phyloP scores from a whole-genome alignment of 2,329 filamentous ascomycete genomes.

The Fusarium acutatum region DNA sequence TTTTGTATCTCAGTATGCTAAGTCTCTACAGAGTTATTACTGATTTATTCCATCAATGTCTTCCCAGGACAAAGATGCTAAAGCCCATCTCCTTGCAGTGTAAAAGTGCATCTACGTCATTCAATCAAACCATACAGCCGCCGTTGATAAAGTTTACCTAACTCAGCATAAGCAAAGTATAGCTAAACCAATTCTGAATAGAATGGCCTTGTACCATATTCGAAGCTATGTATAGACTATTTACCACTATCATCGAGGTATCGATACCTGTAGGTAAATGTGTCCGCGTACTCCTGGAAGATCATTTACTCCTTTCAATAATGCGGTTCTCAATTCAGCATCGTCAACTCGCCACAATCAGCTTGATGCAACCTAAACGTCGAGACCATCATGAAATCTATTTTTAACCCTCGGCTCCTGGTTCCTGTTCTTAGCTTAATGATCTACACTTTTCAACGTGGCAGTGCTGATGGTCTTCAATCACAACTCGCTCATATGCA shows the following conservation, averaged over 20 bases:
- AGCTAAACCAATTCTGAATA: background rate
- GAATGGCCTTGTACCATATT: background rate
- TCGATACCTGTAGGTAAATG: background rate
- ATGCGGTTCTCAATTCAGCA: background rate
- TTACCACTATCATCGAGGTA: background rate
- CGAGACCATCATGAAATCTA: constrained; percentile 9
- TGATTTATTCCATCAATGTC: background rate
- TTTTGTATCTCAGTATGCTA: no score
- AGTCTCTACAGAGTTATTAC: background rate
- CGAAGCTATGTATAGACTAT: background rate
- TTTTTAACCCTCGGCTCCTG: constrained; percentile 5
- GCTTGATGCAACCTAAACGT: background rate
- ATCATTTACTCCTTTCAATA: background rate
- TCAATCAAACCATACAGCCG: background rate
- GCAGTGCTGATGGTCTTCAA: constrained; percentile 4
- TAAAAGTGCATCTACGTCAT: constrained; percentile 1
- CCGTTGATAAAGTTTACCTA: background rate
- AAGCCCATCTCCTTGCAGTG: background rate
- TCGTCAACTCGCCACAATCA: background rate
- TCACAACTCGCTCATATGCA: background rate
- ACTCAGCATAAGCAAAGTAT: background rate
- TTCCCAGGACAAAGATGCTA: background rate
- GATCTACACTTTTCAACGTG: constrained; percentile 7
- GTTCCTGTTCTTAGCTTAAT: background rate
- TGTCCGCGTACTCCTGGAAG: background rate